Evolutionary conservation across 306 rosid species (phyloP).

Genomic region (Quercus wislizeni): DNA sequence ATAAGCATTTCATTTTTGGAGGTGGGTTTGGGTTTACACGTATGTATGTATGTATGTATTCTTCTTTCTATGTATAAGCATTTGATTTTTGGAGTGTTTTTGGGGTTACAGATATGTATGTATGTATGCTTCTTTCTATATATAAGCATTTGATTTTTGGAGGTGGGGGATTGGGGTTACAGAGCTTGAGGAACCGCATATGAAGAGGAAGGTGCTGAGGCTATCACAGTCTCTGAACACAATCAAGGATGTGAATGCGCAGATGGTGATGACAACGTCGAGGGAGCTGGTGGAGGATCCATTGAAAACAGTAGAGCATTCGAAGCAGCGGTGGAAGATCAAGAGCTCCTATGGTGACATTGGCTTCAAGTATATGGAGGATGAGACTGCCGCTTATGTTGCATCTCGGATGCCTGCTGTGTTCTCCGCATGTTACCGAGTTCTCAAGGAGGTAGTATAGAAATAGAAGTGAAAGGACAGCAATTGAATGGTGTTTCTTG

Average conservation of each 20-base stretch:
- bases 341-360: slow-evolving; percentile 87
- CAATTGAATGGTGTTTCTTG: neutral
- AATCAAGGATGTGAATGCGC: slow-evolving; percentile 70
- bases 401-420: slow-evolving; percentile 99
- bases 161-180: neutral
- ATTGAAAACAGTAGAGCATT: slow-evolving; percentile 55
- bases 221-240: slow-evolving; percentile 71
- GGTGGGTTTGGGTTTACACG: too few species aligned
- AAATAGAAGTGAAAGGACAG: neutral
- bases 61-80: neutral
- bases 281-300: slow-evolving; percentile 89
- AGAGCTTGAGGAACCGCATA: slow-evolving; percentile 86
- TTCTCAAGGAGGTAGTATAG: slow-evolving; percentile 20
- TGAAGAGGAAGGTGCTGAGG: slow-evolving; percentile 82
- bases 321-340: slow-evolving; percentile 91
- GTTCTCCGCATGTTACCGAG: slow-evolving; percentile 90
- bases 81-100: neutral
- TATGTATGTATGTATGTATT: neutral
- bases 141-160: neutral
- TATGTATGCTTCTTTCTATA: neutral
- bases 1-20: too few species aligned
- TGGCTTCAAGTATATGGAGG: slow-evolving; percentile 69
- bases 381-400: slow-evolving; percentile 82
- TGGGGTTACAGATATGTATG: neutral
- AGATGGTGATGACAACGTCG: slow-evolving; percentile 53